Evolutionary conservation across 352 stramenopile species (phyloP).

Genomic region (Phytophthora hybrid): DNA sequence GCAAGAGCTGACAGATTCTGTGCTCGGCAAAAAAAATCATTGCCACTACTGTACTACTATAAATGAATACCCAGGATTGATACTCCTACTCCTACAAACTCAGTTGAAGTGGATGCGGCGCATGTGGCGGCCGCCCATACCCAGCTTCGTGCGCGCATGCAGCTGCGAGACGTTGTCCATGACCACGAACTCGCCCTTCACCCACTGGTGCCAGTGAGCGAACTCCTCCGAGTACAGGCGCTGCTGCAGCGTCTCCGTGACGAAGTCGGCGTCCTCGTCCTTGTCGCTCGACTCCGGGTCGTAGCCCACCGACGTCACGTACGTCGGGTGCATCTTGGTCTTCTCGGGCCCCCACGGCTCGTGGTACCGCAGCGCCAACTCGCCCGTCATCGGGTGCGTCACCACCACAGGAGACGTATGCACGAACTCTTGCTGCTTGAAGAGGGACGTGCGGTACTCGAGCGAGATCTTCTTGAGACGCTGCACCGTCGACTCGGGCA

Average conservation of each 20-base stretch:
- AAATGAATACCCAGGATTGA: too few relatives aligned
- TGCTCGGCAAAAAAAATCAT: too few relatives aligned
- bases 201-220: slow-evolving; percentile 23
- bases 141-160: slow-evolving; percentile 22
- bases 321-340: slow-evolving; percentile 39
- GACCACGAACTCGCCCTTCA: slow-evolving; percentile 35
- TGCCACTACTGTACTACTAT: too few relatives aligned
- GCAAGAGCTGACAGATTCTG: too few relatives aligned
- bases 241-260: slow-evolving; percentile 20
- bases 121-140: slow-evolving; percentile 29
- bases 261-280: slow-evolving; percentile 29
- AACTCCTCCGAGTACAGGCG: slow-evolving; percentile 33
- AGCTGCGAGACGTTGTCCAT: slow-evolving; percentile 34
- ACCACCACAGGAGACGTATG: slow-evolving; percentile 30
- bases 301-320: slow-evolving; percentile 30
- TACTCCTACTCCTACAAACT: too few relatives aligned
- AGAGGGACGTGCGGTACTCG: slow-evolving; percentile 26
- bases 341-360: slow-evolving; percentile 33
- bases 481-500: slow-evolving; percentile 26
- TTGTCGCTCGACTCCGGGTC: slow-evolving; percentile 24
- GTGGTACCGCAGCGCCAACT: slow-evolving; percentile 24
- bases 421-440: neutral
- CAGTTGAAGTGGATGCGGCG: slow-evolving; percentile 36
- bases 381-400: slow-evolving; percentile 27
- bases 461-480: slow-evolving; percentile 34